These are phyloP conservation scores for Sphagnum magellanicum DNA, from an alignment of 228 moss, liverwort and hornwort genomes.

Conservation along the genomic window DNA sequence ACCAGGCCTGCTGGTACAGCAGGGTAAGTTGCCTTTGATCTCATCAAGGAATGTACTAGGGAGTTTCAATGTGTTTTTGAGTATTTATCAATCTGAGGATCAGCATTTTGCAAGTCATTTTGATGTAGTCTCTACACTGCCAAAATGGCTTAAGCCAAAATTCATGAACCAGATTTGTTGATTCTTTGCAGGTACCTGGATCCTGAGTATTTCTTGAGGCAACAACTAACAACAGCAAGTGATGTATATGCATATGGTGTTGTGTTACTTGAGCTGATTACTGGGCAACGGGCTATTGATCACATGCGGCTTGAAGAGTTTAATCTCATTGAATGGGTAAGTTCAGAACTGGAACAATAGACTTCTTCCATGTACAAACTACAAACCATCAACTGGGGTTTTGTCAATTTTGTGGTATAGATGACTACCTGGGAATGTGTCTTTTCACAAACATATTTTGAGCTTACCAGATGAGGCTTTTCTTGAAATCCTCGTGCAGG, in stretches of 20 bases:
- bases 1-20: constrained; percentile 76
- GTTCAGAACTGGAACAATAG: background rate
- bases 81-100: background rate
- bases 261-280: constrained; percentile 39
- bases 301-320: constrained; percentile 35
- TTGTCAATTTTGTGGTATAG: too few species aligned
- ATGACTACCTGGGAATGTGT: too few species aligned
- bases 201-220: constrained; percentile 62
- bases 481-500: constrained; percentile 7
- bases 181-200: constrained; percentile 45
- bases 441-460: too few species aligned
- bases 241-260: constrained; percentile 44
- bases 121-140: background rate
- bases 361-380: background rate
- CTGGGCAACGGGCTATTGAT: constrained; percentile 41
- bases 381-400: too few species aligned
- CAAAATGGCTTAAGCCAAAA: background rate
- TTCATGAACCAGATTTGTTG: background rate
- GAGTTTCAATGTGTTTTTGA: background rate
- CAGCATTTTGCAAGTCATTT: background rate
- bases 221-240: constrained; percentile 33
- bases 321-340: constrained; percentile 40
- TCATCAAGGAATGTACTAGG: background rate
- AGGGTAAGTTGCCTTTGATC: constrained; percentile 23
- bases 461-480: too few species aligned